Evolutionary conservation across 345 rosid species (phyloP).

Genomic region (Viola odorata): DNA sequence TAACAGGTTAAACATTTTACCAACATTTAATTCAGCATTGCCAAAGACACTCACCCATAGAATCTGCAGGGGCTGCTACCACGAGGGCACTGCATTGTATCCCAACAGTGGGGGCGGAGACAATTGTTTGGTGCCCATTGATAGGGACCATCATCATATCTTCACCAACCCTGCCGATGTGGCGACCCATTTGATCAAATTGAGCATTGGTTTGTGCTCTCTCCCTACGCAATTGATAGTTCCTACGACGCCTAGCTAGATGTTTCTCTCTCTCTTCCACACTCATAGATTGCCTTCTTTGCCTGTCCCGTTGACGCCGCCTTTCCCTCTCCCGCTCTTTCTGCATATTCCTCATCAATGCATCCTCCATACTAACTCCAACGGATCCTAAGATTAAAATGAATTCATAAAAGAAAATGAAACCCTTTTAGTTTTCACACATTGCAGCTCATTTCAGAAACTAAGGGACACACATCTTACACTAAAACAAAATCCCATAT

Average conservation of each 20-base stretch:
- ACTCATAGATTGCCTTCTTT: slow-evolving; percentile 88
- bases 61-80: slow-evolving; percentile 21
- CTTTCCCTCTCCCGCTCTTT: slow-evolving; percentile 83
- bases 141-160: slow-evolving; percentile 11
- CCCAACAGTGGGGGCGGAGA: slow-evolving; percentile 26
- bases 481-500: no score
- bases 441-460: no score
- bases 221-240: slow-evolving; percentile 69
- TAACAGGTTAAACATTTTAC: slow-evolving; percentile 28
- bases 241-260: slow-evolving; percentile 82
- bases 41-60: slow-evolving; percentile 16
- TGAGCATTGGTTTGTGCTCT: slow-evolving; percentile 55
- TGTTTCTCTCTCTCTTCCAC: slow-evolving; percentile 80
- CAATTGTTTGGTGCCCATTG: slow-evolving; percentile 15
- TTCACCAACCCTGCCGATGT: slow-evolving; percentile 9
- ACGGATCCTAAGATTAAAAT: neutral
- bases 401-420: no score
- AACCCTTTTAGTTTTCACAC: no score
- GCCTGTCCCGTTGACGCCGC: slow-evolving; percentile 72
- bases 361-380: slow-evolving; percentile 27
- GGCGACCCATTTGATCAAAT: slow-evolving; percentile 14
- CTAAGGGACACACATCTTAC: no score
- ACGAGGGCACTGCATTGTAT: slow-evolving; percentile 13
- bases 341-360: slow-evolving; percentile 34
- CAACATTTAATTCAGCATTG: slow-evolving; percentile 24